Evolutionary conservation across 352 stramenopile genomes (phyloP), one percentile per base, ranked within the genome.

Genomic region (Phytopythium helicoides): DNA sequence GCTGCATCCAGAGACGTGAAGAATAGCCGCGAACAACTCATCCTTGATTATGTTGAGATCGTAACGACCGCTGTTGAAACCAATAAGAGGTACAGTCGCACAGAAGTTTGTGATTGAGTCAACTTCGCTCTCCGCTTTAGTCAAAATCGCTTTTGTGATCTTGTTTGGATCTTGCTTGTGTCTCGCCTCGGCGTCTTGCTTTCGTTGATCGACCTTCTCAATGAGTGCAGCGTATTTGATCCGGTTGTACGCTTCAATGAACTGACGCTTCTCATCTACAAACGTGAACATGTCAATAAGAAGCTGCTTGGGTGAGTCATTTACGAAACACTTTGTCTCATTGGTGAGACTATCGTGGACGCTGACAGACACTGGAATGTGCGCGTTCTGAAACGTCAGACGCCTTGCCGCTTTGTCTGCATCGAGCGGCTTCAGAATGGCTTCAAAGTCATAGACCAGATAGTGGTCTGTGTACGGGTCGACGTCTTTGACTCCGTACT

Each of bases 1-100:
- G 22, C 56, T 42, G 39, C 56, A 39, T 33, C 66, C 56, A 6
- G 47, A 61, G 0, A 60, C 31, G 6, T 34, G 36, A 25, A 42
- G 45, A 8, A 65, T 39, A 12, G 61, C 47, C 15, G 52, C 25
- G 22, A 67, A 73, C 1, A 66, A 31, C 40, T 68, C 52, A 1
- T 60, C 67, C 40, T 74, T 70, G 16, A 73, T 73, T 12, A 65
- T n/a, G 41, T 73, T 70, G 9, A 73, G 52, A 58, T 70, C 64
- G 19, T 72, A 72, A 28, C 56, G 23, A 19, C 51, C 61, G 3
- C 34, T 54, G 19, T 69, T 70, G 45, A 62, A 70, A 14, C 56
- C 61, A 38, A 69, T 16, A 3, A 71, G 38, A 3, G 38, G 18
- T 5, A 45, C 9, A 9, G 28, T 33, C 38, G 4, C 25, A 10